A percentile compares a stretch with the other conserved stretches of the same genome.
Evolutionary conservation across 495 filamentous ascomycete genomes (phyloP).

Genomic region (Penicillium egyptiacum): DNA sequence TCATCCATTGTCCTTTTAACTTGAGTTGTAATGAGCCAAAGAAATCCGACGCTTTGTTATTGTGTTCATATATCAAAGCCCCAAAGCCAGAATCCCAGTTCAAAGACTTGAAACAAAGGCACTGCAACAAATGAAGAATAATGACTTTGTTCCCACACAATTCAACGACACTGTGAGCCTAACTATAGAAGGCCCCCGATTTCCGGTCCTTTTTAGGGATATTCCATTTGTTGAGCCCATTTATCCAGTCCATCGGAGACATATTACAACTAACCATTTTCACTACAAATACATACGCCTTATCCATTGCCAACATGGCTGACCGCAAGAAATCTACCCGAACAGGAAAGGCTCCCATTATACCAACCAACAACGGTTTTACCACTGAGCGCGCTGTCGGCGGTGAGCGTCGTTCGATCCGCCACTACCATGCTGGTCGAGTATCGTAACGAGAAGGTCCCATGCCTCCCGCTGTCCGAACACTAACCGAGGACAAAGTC

Average conservation of each 20-base stretch:
- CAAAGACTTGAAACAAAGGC: background rate
- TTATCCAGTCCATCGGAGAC: background rate
- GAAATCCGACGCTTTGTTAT: background rate
- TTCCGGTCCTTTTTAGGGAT: background rate
- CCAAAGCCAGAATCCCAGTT: background rate
- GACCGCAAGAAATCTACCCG: background rate
- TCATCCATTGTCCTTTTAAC: background rate
- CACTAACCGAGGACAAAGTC: background rate
- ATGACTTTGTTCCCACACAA: background rate
- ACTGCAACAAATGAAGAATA: background rate
- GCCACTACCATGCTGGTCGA: conserved; percentile 1
- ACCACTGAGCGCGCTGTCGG: background rate
- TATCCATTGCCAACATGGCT: background rate
- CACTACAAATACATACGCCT: background rate
- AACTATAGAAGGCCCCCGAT: background rate
- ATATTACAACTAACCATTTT: background rate
- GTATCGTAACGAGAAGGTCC: background rate
- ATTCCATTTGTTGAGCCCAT: background rate
- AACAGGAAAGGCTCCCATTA: background rate
- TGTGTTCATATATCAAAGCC: background rate
- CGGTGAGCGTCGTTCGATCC: conserved; percentile 3
- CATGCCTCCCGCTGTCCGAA: background rate
- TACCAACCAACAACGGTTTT: background rate
- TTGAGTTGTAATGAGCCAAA: background rate
- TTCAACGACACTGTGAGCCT: background rate